Evolutionary conservation across 2,329 filamentous ascomycete species (phyloP), one percentile per base, ranked within the genome.

Genomic region (Nectriaceae sp.): DNA sequence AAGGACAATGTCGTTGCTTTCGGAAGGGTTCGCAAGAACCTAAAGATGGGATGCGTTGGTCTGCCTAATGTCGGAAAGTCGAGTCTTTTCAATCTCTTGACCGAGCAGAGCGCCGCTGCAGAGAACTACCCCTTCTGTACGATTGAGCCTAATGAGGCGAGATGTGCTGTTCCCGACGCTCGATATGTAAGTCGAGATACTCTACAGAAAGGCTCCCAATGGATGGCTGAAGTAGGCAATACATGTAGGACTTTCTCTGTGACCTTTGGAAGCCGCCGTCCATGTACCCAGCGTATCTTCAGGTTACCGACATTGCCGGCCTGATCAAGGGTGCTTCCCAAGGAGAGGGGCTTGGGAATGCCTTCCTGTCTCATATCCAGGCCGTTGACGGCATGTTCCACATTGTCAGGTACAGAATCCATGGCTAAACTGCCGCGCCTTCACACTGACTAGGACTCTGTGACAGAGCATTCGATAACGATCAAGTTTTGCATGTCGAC

Each of bases 41-140:
- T 75, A 11, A 75, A 75, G 59, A 75, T 75, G 72, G 72, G 72
- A 47, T 75, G 72, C 53, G 72, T 75, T 22, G 72, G 72, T 38
- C 62, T 75, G 42, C 72, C 72, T 33, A 75, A 75, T 44, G 72
- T 75, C 42, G 72, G 72, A 41, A 75, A 75, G 53, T 72, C 69
- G n/a, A 72, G 68, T 39, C 53, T 75, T 51, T 75, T 75, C 61
- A 75, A 75, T 37, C 66, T 75, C 26, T 64, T 75, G 62, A 75
- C 72, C 3, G 69, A 75, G 60, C 71, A 75, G 64, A 73, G 68
- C 57, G 72, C 70, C 29, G 67, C 72, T 2, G 72, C 72, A 1
- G 72, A 74, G 57, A 74, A 74, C 54, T 74, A 74, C 49, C 72
- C 73, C 0, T 75, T 75, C 45, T 75, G 72, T 56, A 75, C 72